These are phyloP conservation scores for apple (Malus domestica) DNA, from an alignment of 306 rosid species.

Conservation along the genomic window DNA sequence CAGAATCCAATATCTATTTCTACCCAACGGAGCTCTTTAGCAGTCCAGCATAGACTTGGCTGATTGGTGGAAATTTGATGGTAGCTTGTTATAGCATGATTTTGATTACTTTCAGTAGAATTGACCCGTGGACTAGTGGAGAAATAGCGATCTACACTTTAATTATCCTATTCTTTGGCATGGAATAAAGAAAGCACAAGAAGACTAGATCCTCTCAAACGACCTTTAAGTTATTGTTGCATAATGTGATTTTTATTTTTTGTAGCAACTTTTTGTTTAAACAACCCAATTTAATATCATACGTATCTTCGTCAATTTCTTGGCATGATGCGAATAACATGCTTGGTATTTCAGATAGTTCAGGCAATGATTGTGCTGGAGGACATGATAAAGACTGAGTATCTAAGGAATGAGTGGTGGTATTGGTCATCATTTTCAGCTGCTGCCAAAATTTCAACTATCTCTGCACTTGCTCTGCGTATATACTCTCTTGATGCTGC, in stretches of 20 bases:
- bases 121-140: not conserved
- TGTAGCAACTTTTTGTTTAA: not conserved
- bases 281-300: no score
- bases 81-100: not conserved
- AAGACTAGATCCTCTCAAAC: not conserved
- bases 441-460: constrained; percentile 75
- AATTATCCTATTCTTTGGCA: not conserved
- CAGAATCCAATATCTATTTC: not conserved
- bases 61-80: not conserved
- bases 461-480: constrained; percentile 83
- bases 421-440: constrained; percentile 98
- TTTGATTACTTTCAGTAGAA: not conserved
- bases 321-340: not conserved
- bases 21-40: not conserved
- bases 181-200: no score
- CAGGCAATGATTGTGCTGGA: constrained; percentile 81
- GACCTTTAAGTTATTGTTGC: not conserved
- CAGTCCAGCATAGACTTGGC: not conserved
- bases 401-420: constrained; percentile 97
- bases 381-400: constrained; percentile 85
- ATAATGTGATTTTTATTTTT: not conserved
- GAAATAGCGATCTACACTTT: not conserved
- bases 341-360: constrained; percentile 62
- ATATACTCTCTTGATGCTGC: constrained; percentile 91
- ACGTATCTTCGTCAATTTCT: not conserved